phyloP scores from a whole-genome alignment of 2,329 filamentous ascomycete species.

The Bimuria novae-zelandiae region DNA sequence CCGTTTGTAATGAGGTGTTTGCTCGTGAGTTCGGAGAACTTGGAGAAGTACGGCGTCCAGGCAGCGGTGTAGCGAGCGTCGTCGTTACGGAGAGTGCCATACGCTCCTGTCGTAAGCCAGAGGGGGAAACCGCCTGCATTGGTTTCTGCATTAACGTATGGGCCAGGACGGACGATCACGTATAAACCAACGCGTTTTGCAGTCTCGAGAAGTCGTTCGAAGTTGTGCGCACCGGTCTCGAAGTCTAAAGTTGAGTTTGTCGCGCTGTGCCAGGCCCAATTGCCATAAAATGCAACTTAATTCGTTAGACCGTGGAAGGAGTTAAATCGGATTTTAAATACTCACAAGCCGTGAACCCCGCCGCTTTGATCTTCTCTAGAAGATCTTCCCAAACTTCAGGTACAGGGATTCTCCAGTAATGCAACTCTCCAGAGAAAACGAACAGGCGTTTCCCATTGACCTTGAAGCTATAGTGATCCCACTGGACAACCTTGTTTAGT shows the following conservation, averaged over 20 bases:
- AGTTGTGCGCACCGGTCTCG: slow-evolving; percentile 58
- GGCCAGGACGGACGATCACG: slow-evolving; percentile 61
- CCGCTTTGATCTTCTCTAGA: slow-evolving; percentile 58
- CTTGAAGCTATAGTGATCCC: slow-evolving; percentile 60
- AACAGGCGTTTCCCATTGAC: slow-evolving; percentile 58
- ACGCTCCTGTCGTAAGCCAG: slow-evolving; percentile 66
- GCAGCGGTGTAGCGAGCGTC: slow-evolving; percentile 59
- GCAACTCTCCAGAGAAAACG: slow-evolving; percentile 59
- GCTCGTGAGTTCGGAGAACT: slow-evolving; percentile 56
- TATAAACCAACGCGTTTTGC: slow-evolving; percentile 61
- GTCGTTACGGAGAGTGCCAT: slow-evolving; percentile 59
- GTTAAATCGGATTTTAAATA: not conserved
- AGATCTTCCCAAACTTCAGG: slow-evolving; percentile 57
- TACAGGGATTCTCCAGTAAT: slow-evolving; percentile 58
- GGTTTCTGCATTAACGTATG: slow-evolving; percentile 67
- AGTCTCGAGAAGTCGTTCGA: slow-evolving; percentile 57
- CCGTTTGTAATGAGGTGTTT: slow-evolving; percentile 62
- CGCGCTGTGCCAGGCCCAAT: slow-evolving; percentile 56
- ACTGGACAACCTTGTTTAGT: slow-evolving; percentile 54
- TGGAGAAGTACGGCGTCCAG: slow-evolving; percentile 59
- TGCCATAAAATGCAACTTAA: slow-evolving; percentile 51
- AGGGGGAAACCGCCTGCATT: slow-evolving; percentile 66
- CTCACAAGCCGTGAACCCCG: slow-evolving; percentile 52
- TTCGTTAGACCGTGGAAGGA: not conserved
- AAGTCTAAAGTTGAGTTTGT: slow-evolving; percentile 56